Percentiles rank a stretch among this genome's conserved stretches.
These are phyloP conservation scores for Backusella westeae DNA, from an alignment of 192 early-diverging fungal genomes.

Conservation along the genomic window DNA sequence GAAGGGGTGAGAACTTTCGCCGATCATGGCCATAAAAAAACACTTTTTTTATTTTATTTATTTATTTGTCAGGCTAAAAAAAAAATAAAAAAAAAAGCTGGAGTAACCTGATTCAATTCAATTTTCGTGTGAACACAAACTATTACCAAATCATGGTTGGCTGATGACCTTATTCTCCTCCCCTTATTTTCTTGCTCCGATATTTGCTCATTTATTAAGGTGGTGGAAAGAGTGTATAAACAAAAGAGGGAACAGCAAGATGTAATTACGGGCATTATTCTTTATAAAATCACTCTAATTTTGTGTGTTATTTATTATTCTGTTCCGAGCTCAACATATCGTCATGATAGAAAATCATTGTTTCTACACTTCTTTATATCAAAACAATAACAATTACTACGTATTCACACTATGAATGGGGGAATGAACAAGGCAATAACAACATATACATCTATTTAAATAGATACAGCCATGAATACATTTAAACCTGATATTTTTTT, in stretches of 20 bases:
- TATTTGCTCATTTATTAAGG: neutral
- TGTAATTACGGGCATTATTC: no score
- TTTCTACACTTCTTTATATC: neutral
- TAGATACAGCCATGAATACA: no score
- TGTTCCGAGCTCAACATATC: neutral
- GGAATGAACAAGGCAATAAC: no score
- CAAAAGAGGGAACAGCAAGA: neutral
- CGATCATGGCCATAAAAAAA: neutral
- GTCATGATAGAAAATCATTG: neutral
- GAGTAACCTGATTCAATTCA: neutral
- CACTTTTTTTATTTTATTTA: neutral
- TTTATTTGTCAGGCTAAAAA: slow-evolving; percentile 8
- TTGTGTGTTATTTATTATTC: no score
- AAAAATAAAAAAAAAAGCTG: neutral
- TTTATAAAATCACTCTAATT: no score
- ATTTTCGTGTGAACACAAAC: neutral
- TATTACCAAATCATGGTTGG: slow-evolving; percentile 1
- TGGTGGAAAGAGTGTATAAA: neutral
- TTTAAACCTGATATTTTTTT: neutral
- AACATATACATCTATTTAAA: no score
- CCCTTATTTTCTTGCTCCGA: neutral
- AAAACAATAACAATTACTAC: neutral
- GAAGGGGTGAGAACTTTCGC: slow-evolving; percentile 1
- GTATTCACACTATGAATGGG: no score
- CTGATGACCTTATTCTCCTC: neutral